phyloP scores from a whole-genome alignment of 176 grass and related monocot genomes.

The Zea luxurians region DNA sequence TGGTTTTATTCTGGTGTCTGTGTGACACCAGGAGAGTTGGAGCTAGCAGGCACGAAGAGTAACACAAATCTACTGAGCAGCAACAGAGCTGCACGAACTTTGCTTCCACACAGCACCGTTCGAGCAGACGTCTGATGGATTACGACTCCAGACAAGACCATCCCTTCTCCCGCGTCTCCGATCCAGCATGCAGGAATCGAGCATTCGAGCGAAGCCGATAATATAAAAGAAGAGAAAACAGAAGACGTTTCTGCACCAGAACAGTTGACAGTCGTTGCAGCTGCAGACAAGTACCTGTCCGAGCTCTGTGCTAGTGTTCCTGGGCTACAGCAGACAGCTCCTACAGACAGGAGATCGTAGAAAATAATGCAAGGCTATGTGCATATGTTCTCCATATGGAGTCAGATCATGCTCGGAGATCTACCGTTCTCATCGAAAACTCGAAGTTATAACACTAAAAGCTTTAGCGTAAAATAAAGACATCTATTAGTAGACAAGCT shows the following conservation, averaged over 20 bases:
- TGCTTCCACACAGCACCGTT: conserved; percentile 11
- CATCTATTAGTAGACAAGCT: conserved; percentile 27
- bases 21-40: background rate
- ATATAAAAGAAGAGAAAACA: background rate
- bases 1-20: conserved; percentile 2
- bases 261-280: conserved; percentile 15
- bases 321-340: conserved; percentile 26
- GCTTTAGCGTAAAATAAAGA: conserved; percentile 11
- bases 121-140: conserved; percentile 1
- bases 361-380: conserved; percentile 6
- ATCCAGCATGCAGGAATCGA: background rate
- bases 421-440: conserved; percentile 34
- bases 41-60: background rate
- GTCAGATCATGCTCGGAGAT: conserved; percentile 8
- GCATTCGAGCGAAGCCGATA: background rate
- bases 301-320: conserved; percentile 14
- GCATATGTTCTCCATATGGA: conserved; percentile 38
- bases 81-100: background rate
- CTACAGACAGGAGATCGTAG: background rate
- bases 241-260: conserved; percentile 25
- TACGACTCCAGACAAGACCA: conserved; percentile 21
- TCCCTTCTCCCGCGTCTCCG: conserved; percentile 5
- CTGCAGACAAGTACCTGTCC: conserved; percentile 20
- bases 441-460: conserved; percentile 17
- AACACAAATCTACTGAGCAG: background rate